Conservation (phyloP, 129 eudicot species). For the Saussurea involucrata region DNA sequence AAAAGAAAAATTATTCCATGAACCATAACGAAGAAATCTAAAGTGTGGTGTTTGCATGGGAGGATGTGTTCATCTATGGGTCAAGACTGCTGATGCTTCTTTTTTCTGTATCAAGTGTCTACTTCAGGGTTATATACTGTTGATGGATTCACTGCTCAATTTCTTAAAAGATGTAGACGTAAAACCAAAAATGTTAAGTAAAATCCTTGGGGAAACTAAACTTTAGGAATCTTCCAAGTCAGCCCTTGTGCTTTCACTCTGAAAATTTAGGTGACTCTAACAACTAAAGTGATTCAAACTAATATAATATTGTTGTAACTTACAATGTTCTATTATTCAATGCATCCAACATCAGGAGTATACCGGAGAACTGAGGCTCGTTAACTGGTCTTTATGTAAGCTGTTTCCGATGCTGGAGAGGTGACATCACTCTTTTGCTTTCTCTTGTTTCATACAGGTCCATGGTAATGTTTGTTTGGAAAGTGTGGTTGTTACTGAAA, state of each 20-base stretch:
- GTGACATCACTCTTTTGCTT: background rate
- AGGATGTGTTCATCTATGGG: background rate
- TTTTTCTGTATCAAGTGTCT: background rate
- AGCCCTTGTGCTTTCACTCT: background rate
- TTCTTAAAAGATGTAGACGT: background rate
- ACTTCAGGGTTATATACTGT: background rate
- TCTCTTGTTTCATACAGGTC: constrained; percentile 38
- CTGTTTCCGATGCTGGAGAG: background rate
- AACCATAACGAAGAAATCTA: background rate
- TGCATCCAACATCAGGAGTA: background rate
- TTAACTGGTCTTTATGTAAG: constrained; percentile 1
- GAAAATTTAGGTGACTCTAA: background rate
- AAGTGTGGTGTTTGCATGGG: background rate
- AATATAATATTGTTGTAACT: background rate
- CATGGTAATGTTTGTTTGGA: constrained; percentile 83
- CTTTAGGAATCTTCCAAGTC: background rate
- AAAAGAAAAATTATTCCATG: background rate
- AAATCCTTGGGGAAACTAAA: background rate
- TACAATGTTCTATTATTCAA: background rate
- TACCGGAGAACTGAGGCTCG: background rate
- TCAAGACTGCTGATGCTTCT: background rate
- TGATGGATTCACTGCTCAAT: background rate
- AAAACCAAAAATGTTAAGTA: background rate
- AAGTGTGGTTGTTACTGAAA: constrained; percentile 78
- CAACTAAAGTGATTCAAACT: background rate